Evolutionary conservation across 352 stramenopile genomes (phyloP).

Genomic region (Phytopythium boreale): DNA sequence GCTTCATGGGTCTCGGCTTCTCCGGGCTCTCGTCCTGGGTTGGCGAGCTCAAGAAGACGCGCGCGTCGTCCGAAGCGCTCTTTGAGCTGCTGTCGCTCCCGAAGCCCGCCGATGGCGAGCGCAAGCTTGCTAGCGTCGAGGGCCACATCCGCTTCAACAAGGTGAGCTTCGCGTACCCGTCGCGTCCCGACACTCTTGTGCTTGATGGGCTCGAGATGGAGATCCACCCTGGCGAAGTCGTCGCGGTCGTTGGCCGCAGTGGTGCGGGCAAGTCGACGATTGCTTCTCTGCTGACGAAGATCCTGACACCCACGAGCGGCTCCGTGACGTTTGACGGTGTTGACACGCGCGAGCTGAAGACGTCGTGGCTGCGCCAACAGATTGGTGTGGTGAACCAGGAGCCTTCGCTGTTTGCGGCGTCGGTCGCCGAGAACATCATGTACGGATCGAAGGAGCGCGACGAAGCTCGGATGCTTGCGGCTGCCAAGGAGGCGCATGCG

Average conservation of each 20-base stretch:
- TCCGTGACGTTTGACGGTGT: constrained; percentile 66
- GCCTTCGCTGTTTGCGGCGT: constrained; percentile 76
- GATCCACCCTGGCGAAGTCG: constrained; percentile 75
- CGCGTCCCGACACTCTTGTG: constrained; percentile 65
- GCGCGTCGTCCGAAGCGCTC: constrained; percentile 69
- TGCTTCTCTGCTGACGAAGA: constrained; percentile 75
- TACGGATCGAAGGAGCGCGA: constrained; percentile 60
- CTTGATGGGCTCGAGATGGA: constrained; percentile 61
- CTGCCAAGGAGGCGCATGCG: constrained; percentile 67
- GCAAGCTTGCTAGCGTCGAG: constrained; percentile 43
- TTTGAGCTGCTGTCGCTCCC: constrained; percentile 64
- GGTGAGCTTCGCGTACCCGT: constrained; percentile 84
- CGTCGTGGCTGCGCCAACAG: constrained; percentile 74
- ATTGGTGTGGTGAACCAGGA: constrained; percentile 89
- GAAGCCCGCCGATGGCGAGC: constrained; percentile 30
- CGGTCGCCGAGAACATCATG: constrained; percentile 86
- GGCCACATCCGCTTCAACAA: constrained; percentile 75
- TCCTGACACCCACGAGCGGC: constrained; percentile 59
- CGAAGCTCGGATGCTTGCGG: constrained; percentile 50
- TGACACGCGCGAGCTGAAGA: constrained; percentile 62
- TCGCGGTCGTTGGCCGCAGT: constrained; percentile 85
- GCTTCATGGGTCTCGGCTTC: constrained; percentile 90
- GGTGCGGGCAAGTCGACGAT: constrained; percentile 85
- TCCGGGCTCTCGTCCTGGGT: constrained; percentile 83
- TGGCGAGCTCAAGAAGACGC: constrained; percentile 71